Evolutionary conservation across 768 basidiomycete species (phyloP).

Genomic region (Leucosporidium scottii): DNA sequence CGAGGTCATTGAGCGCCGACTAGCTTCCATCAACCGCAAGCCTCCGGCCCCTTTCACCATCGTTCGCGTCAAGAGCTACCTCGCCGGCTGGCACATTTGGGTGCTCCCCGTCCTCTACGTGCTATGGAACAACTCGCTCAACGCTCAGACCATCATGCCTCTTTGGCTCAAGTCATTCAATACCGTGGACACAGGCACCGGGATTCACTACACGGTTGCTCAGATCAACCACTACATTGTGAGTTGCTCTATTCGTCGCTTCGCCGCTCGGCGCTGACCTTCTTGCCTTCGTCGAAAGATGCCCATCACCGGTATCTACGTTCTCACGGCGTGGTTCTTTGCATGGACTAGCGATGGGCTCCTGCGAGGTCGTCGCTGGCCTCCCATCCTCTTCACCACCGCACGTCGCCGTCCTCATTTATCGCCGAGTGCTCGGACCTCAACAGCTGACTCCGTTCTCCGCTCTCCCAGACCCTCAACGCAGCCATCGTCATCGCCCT

Average conservation of each 20-base stretch:
- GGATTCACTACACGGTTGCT: constrained; percentile 29
- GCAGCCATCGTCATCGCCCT: constrained; percentile 8
- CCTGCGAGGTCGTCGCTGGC: not conserved
- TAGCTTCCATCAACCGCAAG: constrained; percentile 25
- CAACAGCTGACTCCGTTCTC: no score
- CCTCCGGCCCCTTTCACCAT: constrained; percentile 29
- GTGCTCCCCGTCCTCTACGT: constrained; percentile 29
- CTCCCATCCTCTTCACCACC: constrained; percentile 26
- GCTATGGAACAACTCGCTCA: constrained; percentile 14
- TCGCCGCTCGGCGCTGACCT: not conserved
- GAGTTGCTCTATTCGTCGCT: not conserved
- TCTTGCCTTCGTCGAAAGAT: not conserved
- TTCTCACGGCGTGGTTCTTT: constrained; percentile 25
- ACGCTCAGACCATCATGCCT: constrained; percentile 25
- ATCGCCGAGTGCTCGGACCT: no score
- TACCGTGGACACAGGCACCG: constrained; percentile 30
- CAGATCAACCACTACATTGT: constrained; percentile 33
- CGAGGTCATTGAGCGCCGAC: constrained; percentile 27
- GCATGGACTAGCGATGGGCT: not conserved
- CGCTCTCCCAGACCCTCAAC: constrained; percentile 2
- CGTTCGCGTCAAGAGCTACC: constrained; percentile 23
- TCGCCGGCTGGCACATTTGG: constrained; percentile 36
- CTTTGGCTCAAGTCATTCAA: constrained; percentile 38
- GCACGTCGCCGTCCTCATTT: no score
- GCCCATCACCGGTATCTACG: constrained; percentile 13